Conservation (phyloP, 2,329 filamentous ascomycete genomes). For the Sodiomyces alkalinus region DNA sequence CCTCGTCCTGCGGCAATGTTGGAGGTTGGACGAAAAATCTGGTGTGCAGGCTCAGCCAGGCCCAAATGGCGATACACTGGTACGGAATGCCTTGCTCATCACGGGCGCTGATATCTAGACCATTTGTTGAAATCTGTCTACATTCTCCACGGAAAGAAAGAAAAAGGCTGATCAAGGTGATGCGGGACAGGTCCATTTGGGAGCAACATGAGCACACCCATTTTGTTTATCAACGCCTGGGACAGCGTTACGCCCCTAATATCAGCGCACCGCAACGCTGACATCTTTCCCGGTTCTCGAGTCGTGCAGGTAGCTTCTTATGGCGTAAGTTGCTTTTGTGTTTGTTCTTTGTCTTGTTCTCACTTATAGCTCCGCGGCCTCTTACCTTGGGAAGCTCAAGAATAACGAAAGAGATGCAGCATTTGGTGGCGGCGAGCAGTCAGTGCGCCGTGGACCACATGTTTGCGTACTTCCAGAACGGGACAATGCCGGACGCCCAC, state of each 20-base stretch:
- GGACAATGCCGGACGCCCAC: slow-evolving; percentile 21
- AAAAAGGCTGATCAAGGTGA: not conserved
- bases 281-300: slow-evolving; percentile 25
- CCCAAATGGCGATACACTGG: slow-evolving; percentile 23
- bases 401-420: not conserved
- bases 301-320: slow-evolving; percentile 33
- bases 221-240: slow-evolving; percentile 27
- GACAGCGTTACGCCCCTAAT: slow-evolving; percentile 30
- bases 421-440: not conserved
- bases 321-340: slow-evolving; percentile 21
- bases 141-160: too few species aligned
- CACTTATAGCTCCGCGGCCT: too few species aligned
- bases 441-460: slow-evolving; percentile 11
- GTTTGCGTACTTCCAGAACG: slow-evolving; percentile 26
- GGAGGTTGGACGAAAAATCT: not conserved
- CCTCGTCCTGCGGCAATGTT: not conserved
- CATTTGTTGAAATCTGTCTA: too few species aligned
- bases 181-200: not conserved
- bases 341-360: not conserved
- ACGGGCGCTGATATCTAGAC: too few species aligned
- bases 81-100: too few species aligned
- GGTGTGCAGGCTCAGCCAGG: slow-evolving; percentile 5
- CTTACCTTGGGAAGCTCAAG: too few species aligned
- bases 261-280: slow-evolving; percentile 24
- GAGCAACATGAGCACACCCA: slow-evolving; percentile 22